phyloP scores from a whole-genome alignment of 2,329 filamentous ascomycete species.

The Colletotrichum trifolii region DNA sequence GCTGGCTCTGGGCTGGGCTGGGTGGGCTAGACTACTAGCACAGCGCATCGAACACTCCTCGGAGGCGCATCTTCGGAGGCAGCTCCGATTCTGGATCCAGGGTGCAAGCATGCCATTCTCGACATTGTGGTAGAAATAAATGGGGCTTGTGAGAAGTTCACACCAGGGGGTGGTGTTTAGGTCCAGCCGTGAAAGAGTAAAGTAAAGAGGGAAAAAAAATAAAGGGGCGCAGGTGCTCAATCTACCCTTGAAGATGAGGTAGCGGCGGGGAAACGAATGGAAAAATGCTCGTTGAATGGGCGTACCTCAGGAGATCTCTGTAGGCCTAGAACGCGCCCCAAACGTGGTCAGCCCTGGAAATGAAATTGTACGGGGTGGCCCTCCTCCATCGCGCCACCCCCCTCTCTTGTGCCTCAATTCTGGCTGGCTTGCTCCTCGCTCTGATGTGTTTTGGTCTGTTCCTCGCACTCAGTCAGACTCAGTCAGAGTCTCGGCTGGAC shows the following conservation, averaged over 20 bases:
- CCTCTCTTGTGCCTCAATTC: background rate
- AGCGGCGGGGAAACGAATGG: slow-evolving; percentile 13
- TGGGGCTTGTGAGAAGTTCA: slow-evolving; percentile 18
- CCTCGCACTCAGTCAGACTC: slow-evolving; percentile 1
- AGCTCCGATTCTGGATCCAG: slow-evolving; percentile 28
- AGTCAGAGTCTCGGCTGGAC: slow-evolving; percentile 1
- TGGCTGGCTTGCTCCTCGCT: background rate
- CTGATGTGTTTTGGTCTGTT: background rate
- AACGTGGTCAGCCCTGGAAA: slow-evolving; percentile 36
- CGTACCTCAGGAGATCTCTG: slow-evolving; percentile 48
- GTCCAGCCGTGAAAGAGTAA: background rate
- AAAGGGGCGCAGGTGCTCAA: slow-evolving; percentile 10
- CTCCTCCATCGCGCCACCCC: slow-evolving; percentile 20
- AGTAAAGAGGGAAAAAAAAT: background rate
- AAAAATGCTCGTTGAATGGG: slow-evolving; percentile 28
- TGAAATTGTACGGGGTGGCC: background rate
- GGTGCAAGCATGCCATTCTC: slow-evolving; percentile 33
- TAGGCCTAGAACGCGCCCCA: slow-evolving; percentile 48
- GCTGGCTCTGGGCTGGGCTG: slow-evolving; percentile 1
- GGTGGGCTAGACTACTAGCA: background rate
- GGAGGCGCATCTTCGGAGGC: slow-evolving; percentile 25
- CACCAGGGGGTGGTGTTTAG: slow-evolving; percentile 10
- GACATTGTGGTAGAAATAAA: slow-evolving; percentile 21
- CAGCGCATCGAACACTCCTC: background rate
- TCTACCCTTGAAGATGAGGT: slow-evolving; percentile 4